Percentiles rank a stretch among this genome's conserved stretches.
These are phyloP conservation scores for Castanospermum australe DNA, from an alignment of 306 rosid species.

Conservation along the genomic window DNA sequence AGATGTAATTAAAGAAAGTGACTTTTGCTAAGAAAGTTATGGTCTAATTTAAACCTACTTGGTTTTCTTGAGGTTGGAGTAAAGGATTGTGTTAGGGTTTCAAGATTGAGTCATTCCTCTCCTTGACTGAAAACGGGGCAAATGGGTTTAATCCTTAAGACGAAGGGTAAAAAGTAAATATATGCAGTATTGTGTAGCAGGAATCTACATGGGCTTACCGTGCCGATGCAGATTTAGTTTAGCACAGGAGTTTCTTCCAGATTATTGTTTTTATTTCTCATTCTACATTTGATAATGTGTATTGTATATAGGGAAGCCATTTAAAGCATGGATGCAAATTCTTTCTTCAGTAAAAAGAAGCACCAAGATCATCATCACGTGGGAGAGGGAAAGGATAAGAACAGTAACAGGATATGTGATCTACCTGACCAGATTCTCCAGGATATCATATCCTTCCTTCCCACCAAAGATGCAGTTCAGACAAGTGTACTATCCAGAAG, in stretches of 20 bases:
- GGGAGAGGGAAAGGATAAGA: background rate
- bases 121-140: background rate
- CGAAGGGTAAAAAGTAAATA: too few relatives aligned
- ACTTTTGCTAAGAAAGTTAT: too few relatives aligned
- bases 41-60: too few relatives aligned
- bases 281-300: background rate
- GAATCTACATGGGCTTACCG: background rate
- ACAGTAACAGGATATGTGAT: background rate
- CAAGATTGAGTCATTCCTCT: background rate
- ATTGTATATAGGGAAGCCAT: background rate
- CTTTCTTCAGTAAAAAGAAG: background rate
- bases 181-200: background rate
- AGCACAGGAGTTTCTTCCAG: background rate
- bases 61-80: background rate
- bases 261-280: background rate
- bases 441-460: background rate
- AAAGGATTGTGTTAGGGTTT: background rate
- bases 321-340: background rate
- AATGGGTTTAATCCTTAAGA: background rate
- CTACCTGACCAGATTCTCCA: background rate
- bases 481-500: background rate
- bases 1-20: too few relatives aligned
- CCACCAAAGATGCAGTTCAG: background rate
- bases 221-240: background rate
- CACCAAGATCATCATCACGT: background rate